Conservation (phyloP, 352 stramenopile genomes). For the Aphanomyces invadans region DNA sequence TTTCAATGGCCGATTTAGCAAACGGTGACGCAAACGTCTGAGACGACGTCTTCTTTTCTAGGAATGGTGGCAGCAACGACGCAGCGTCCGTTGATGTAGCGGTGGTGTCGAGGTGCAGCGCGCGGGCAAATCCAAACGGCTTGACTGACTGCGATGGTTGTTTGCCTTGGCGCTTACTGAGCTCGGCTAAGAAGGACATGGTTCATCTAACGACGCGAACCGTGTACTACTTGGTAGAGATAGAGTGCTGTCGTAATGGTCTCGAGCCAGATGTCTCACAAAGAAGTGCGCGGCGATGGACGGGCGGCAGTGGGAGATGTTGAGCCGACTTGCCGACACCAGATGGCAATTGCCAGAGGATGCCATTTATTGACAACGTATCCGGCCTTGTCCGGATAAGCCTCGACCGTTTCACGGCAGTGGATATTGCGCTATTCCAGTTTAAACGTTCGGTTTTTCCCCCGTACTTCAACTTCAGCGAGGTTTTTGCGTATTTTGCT, state of each 20-base stretch:
- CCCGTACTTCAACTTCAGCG: background rate
- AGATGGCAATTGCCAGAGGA: background rate
- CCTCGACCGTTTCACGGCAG: background rate
- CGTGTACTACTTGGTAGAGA: background rate
- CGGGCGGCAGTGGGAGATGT: background rate
- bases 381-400: conserved; percentile 1
- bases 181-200: conserved; percentile 23
- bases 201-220: background rate
- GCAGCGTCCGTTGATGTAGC: background rate
- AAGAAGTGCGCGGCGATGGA: conserved; percentile 1
- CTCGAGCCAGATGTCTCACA: background rate
- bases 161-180: conserved; percentile 6
- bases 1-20: conserved; percentile 22
- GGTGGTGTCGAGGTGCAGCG: background rate
- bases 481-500: too few species aligned
- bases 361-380: background rate
- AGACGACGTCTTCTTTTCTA: background rate
- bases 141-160: background rate
- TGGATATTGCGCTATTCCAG: background rate
- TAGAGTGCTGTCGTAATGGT: background rate
- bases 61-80: background rate
- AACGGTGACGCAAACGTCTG: conserved; percentile 18
- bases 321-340: background rate
- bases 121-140: conserved; percentile 8
- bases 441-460: background rate